phyloP scores from a whole-genome alignment of 1,139 yeast genomes.

The Suhomyces chickasaworum region DNA sequence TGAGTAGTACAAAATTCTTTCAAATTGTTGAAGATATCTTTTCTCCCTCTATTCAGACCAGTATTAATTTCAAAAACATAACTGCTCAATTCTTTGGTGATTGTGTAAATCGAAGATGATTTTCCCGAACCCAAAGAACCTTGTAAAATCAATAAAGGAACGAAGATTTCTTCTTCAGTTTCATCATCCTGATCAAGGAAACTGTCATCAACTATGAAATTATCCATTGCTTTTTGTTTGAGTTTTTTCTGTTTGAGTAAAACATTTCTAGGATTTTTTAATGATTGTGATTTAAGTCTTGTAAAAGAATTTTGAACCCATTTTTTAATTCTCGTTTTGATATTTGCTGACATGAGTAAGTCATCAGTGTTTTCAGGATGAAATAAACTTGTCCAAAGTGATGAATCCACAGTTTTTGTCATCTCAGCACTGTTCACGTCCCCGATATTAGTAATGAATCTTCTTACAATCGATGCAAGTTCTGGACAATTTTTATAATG shows the following conservation, averaged over 20 bases:
- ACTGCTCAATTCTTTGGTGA: constrained; percentile 64
- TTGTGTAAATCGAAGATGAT: constrained; percentile 71
- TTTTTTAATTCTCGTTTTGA: constrained; percentile 27
- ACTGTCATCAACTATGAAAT: constrained; percentile 37
- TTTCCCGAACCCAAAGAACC: constrained; percentile 84
- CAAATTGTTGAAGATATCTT: constrained; percentile 64
- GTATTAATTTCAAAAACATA: constrained; percentile 83
- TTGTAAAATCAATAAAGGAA: constrained; percentile 65
- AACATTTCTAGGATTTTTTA: constrained; percentile 34
- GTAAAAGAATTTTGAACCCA: constrained; percentile 57
- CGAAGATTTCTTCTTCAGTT: constrained; percentile 42
- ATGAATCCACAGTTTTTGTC: constrained; percentile 4
- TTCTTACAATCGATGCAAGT: constrained; percentile 26
- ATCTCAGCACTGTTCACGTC: background rate
- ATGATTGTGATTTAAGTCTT: constrained; percentile 36
- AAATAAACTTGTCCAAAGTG: constrained; percentile 48
- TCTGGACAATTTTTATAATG: constrained; percentile 17
- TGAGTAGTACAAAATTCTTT: constrained; percentile 86
- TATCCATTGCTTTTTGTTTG: constrained; percentile 23
- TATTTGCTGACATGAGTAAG: constrained; percentile 34
- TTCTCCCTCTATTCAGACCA: constrained; percentile 69
- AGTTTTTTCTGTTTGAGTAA: constrained; percentile 24
- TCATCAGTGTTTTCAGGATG: constrained; percentile 42
- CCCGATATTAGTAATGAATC: constrained; percentile 20
- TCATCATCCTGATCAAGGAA: constrained; percentile 20